Base-by-base conservation (phyloP, 257 asterid genomes). In the Lavandula angustifolia region DNA sequence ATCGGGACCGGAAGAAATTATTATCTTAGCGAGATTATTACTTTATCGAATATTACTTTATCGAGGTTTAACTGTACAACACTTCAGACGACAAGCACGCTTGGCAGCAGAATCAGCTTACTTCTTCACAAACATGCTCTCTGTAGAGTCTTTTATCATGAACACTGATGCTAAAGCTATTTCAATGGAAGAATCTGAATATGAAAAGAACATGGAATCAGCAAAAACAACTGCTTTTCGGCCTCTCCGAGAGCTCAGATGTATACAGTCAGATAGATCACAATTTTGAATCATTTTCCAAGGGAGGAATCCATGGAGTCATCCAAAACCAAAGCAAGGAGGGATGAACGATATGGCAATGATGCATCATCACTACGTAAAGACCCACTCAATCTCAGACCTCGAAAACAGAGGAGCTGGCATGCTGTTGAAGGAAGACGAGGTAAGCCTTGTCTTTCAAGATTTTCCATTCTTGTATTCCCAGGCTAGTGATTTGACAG, bases 81-180 rank as follows among this genome's bases (percentile, higher is more conserved):
- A 92, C 64, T 92, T 79, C 77, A 87, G 99, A 80, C 85, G 84
- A 44, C 88, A 89, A 80, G 78, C 87, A 17, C 92, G 91, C 57
- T 75, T 92, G 82, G 90, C 82, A 40, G 68, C 88, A 50, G 99
- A 92, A 79, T 80, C 97, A 37, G 96, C 97, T 48, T 92, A 89
- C 69, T 92, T 73, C 79, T 92, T 92, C 82, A 92, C 99, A 47
- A 89, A 92, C 85, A 81, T 92, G 81, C 95, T 92, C 6, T 89
- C 99, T 18, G 97, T 86, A 11, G 95, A 80, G 64, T 81, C 96
- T 33, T 92, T 89, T 72, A 77, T 89, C 32, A 65, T 63, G 55
- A 71, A 82, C 59, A 77, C 82, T 3, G 88, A 87, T 64, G 96
- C 90, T 50, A 80, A 82, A 69, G 70, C 96, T 64, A 81, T 92